Evolutionary conservation across 2,329 filamentous ascomycete genomes (phyloP), one percentile per base, ranked within the genome.

Genomic region (Thielaviopsis euricoi): DNA sequence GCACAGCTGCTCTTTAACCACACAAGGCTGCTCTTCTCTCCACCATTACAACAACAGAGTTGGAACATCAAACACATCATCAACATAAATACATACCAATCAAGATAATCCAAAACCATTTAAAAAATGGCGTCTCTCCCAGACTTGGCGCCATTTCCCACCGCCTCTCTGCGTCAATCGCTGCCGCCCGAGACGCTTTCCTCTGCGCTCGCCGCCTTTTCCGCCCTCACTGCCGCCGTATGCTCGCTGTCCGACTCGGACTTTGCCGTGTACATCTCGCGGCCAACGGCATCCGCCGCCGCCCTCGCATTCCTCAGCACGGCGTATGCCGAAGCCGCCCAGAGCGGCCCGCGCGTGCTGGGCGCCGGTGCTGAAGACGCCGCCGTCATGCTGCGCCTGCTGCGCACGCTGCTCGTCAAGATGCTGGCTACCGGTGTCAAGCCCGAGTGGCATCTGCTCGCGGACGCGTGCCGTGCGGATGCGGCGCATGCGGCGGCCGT

Each of bases 391-490:
- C 73, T 95, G 15, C 76, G 81, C 59, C 70, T 83, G 0, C 69
- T 86, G 51, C 71, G 70, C 3, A 63, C 15, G 2, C 37, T 43
- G 37, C 37, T 43, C 7, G 15, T 1, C 15, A n/a, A n/a, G 10
- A 15, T 43, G 15, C 2, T 43, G 2, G 37, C 13, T 7, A 6
- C 7, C 37, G 17, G 17, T n/a, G 37, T 10, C 6, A 17, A 5
- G 15, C 37, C 7, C 2, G 37, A n/a, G 15, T 89, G 85, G 78
- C 72, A 76, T 0, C 82, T 90, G 54, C 71, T 95, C 9, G 76
- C 82, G n/a, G 76, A 85, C 61, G 68, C 93, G 33, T 79, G 81
- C 65, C 91, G 87, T 66, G 77, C 82, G 2, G 52, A 57, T 26
- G n/a, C 37, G 19, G 83, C 79, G 65, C 85, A 79, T 65, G 73